Percentiles rank a stretch among this genome's conserved stretches.
Evolutionary conservation across 495 filamentous ascomycete species (phyloP).

Genomic region (Penicillium verhagenii): DNA sequence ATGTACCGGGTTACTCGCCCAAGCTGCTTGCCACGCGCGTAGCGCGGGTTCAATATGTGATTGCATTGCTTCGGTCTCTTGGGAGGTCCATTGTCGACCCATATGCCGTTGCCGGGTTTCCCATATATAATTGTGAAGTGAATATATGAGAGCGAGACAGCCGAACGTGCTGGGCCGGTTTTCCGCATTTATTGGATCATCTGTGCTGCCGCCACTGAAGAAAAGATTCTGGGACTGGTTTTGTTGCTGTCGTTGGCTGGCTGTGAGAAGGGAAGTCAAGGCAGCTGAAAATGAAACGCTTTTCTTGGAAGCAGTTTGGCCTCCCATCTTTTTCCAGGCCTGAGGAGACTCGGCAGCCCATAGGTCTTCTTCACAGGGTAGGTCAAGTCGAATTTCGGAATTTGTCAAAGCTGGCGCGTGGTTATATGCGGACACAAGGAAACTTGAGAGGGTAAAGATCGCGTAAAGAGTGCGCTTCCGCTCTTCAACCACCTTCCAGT

Average conservation of each 20-base stretch:
- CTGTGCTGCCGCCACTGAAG: conserved; percentile 24
- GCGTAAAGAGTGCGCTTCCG: conserved; percentile 91
- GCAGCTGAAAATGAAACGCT: conserved; percentile 71
- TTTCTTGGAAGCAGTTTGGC: conserved; percentile 61
- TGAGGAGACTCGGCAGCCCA: conserved; percentile 81
- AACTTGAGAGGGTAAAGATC: conserved; percentile 86
- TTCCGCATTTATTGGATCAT: conserved; percentile 57
- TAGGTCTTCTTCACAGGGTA: conserved; percentile 92
- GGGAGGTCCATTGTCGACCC: conserved; percentile 84
- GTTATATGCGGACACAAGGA: conserved; percentile 91
- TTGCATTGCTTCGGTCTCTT: conserved; percentile 95
- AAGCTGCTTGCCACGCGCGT: conserved; percentile 92
- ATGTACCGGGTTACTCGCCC: conserved; percentile 84
- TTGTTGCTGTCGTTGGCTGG: conserved; percentile 70
- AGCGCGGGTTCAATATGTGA: conserved; percentile 93
- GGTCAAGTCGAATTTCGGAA: conserved; percentile 86
- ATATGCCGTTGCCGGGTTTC: conserved; percentile 91
- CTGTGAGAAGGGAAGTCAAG: conserved; percentile 74
- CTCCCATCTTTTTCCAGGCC: conserved; percentile 75
- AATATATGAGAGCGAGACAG: conserved; percentile 90
- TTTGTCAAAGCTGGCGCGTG: conserved; percentile 88
- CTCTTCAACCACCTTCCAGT: conserved; percentile 87
- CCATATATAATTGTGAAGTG: conserved; percentile 98
- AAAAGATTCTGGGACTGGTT: conserved; percentile 48
- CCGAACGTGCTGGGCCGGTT: conserved; percentile 91